Base-by-base conservation (phyloP, 345 rosid species). In the Pugionium cornutum region DNA sequence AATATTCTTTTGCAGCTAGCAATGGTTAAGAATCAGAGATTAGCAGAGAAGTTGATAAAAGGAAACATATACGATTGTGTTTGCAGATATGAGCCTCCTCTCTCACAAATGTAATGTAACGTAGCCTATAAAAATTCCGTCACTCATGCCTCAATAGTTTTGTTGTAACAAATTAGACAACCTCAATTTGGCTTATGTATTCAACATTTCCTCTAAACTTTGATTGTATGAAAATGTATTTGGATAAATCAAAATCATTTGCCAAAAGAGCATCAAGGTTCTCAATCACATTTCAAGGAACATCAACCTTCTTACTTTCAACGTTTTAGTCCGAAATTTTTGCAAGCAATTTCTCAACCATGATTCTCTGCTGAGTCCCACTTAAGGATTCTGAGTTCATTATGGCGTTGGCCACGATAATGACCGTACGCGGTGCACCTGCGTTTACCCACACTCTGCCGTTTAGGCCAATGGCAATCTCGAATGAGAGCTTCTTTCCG, bases 11-110 rank as follows among this genome's bases (percentile, higher is more conserved):
- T 78, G 73, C 89, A 90, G 99, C 87, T 94, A 48, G 99, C 99
- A 52, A 94, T 94, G 99, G 97, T 94, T 79, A 90, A 94, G 86
- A 94, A 94, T 66, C 99, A 94, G 66, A 86, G 99, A 74, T 72
- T 94, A 79, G 97, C 97, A 2, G 96, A 86, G 68, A 94, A 94
- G 68, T 75, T 94, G 76, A 84, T 94, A 9, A 42, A 76, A 30
- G 99, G 99, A 59, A 86, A 82, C 70, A 88, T 94, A 69, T 94
- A 94, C 11, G 87, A 94, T 69, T 88, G 92, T 49, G 96, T 94
- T 35, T 94, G 99, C 84, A 81, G 92, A 82, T 94, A 85, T 10
- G 97, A 94, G 63, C 81, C 88, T 42, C 83, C 83, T 69, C 60
- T 50, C 9, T 65, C 36, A 35, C 18, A 54, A 41, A 18, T 36